Evolutionary conservation across 2,329 filamentous ascomycete species (phyloP).

Genomic region (Zalaria sp.): DNA sequence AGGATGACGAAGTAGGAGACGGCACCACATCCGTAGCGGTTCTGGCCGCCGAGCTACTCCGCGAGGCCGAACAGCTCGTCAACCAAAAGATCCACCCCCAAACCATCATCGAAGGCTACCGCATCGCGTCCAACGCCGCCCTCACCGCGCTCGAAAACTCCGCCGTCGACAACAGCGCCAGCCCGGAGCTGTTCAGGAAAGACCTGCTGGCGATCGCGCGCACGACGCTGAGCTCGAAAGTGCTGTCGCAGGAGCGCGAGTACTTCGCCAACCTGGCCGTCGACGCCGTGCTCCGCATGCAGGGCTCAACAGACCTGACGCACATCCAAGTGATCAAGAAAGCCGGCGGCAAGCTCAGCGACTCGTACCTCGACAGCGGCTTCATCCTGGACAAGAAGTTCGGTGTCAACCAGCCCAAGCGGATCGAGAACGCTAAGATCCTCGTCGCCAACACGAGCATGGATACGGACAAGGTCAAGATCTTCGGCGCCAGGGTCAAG

Average conservation of each 20-base stretch:
- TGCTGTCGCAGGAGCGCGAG: constrained; percentile 82
- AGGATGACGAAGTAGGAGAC: constrained; percentile 97
- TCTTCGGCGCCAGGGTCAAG: constrained; percentile 94
- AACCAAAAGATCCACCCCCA: constrained; percentile 98
- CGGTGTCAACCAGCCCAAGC: constrained; percentile 95
- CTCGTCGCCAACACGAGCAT: constrained; percentile 95
- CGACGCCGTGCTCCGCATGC: constrained; percentile 80
- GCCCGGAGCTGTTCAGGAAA: constrained; percentile 70
- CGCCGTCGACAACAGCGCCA: constrained; percentile 80
- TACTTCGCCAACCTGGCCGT: constrained; percentile 84
- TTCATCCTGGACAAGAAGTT: constrained; percentile 99
- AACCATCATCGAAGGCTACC: constrained; percentile 97
- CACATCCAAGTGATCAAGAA: constrained; percentile 99
- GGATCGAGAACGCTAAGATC: constrained; percentile 95
- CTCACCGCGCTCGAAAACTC: constrained; percentile 69
- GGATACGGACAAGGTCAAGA: constrained; percentile 99
- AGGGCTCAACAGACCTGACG: constrained; percentile 82
- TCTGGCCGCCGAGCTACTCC: constrained; percentile 81
- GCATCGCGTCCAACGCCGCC: constrained; percentile 87
- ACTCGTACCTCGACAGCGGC: constrained; percentile 94
- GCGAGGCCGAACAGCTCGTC: constrained; percentile 93
- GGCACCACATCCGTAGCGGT: constrained; percentile 97
- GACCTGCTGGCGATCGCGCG: constrained; percentile 83
- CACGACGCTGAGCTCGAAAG: constrained; percentile 94
- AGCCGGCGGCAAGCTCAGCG: constrained; percentile 89